Percentiles rank a stretch among this genome's conserved stretches.
phyloP scores from a whole-genome alignment of 2,329 filamentous ascomycete genomes.

The Lasiodiplodia gonubiensis region DNA sequence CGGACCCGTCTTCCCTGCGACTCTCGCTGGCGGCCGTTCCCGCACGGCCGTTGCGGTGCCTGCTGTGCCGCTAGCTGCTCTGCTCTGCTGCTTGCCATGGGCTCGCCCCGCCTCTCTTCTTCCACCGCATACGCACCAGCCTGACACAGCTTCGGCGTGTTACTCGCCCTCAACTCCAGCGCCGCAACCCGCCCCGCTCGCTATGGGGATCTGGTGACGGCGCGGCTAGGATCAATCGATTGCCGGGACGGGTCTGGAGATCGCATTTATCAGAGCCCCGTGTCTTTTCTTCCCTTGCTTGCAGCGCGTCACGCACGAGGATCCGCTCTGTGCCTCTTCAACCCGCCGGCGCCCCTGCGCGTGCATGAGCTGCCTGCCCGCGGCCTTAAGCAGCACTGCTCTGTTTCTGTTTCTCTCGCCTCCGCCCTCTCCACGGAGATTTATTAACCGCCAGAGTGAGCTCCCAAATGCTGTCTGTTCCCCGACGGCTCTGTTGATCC shows the following conservation, averaged over 20 bases:
- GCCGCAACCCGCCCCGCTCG: background rate
- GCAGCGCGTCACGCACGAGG: constrained; percentile 6
- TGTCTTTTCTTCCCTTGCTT: constrained; percentile 15
- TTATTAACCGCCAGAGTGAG: constrained; percentile 2
- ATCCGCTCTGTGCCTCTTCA: background rate
- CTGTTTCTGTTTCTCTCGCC: background rate
- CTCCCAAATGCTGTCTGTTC: background rate
- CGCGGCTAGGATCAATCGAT: constrained; percentile 16
- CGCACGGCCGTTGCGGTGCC: background rate
- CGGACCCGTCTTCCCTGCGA: background rate
- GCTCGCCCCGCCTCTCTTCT: constrained; percentile 11
- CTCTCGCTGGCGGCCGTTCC: background rate
- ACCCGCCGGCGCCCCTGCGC: background rate
- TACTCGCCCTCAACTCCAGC: background rate
- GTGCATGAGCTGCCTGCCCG: background rate
- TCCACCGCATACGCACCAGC: constrained; percentile 17
- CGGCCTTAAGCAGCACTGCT: constrained; percentile 3
- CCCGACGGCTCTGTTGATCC: constrained; percentile 5
- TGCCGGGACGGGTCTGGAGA: constrained; percentile 14
- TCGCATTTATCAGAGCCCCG: constrained; percentile 14
- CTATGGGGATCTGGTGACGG: constrained; percentile 24
- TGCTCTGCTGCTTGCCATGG: background rate
- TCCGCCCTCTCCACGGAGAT: background rate
- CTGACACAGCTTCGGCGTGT: constrained; percentile 6
- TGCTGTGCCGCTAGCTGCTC: background rate